Conservation (phyloP, 73 alveolate genomes). For the Blepharisma japonicum region DNA sequence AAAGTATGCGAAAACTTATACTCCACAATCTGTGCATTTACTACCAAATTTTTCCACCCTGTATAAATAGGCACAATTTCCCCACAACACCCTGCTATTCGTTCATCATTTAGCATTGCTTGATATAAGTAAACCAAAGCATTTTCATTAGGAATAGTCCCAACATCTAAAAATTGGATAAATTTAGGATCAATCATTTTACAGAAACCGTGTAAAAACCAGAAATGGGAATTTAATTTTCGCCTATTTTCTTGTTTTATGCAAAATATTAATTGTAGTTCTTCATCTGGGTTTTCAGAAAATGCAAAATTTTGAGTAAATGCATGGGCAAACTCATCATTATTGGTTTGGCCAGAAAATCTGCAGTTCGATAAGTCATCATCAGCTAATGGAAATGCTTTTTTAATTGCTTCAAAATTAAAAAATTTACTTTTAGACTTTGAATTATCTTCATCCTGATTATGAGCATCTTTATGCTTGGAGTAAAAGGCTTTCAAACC, state of each 20-base stretch:
- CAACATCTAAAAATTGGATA: constrained; percentile 44
- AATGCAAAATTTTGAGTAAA: constrained; percentile 1
- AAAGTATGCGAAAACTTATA: constrained; percentile 28
- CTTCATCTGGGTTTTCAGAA: not conserved
- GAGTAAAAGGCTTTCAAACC: not conserved
- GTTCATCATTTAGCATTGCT: not conserved
- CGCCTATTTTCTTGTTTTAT: constrained; percentile 50
- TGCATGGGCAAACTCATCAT: constrained; percentile 7
- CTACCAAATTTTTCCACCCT: not conserved
- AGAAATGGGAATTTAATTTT: constrained; percentile 49
- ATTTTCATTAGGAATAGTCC: constrained; percentile 39
- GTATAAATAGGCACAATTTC: constrained; percentile 18
- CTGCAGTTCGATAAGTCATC: not conserved
- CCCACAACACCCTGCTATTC: constrained; percentile 32
- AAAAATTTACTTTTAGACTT: not conserved
- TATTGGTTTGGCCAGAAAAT: not conserved
- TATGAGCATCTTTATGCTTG: not conserved
- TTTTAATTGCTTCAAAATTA: not conserved
- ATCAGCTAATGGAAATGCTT: not conserved
- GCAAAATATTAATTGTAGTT: constrained; percentile 36
- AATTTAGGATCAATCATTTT: constrained; percentile 36
- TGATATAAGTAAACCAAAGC: not conserved
- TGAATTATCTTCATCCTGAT: too few relatives aligned
- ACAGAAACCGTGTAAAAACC: constrained; percentile 47
- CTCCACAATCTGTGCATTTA: constrained; percentile 11